A percentile compares a stretch with the other conserved stretches of the same genome.
Evolutionary conservation across 768 basidiomycete genomes (phyloP).

Genomic region (Royoungia palumana): DNA sequence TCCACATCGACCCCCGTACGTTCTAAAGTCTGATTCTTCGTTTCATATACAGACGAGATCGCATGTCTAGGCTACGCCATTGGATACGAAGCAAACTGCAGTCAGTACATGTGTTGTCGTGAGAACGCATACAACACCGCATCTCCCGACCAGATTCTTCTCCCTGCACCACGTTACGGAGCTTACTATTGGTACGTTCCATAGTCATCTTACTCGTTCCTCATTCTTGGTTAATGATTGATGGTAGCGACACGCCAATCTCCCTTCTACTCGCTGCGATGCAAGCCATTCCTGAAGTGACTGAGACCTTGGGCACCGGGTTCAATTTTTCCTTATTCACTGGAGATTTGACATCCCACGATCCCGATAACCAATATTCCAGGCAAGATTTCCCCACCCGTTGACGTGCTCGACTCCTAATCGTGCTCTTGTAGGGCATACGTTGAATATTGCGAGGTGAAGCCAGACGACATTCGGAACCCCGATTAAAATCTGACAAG

Average conservation of each 20-base stretch:
- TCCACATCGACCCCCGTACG: constrained; percentile 51
- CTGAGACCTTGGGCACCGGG: constrained; percentile 54
- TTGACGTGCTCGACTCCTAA: background rate
- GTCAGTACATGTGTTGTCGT: constrained; percentile 61
- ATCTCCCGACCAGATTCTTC: constrained; percentile 46
- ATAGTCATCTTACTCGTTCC: too few species aligned
- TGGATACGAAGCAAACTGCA: constrained; percentile 70
- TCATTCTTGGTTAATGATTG: background rate
- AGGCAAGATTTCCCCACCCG: constrained; percentile 32
- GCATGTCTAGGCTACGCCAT: constrained; percentile 53
- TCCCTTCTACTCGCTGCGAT: constrained; percentile 56
- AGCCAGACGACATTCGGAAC: background rate
- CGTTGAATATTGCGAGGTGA: constrained; percentile 58
- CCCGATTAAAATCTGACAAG: constrained; percentile 42
- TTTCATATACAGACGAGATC: background rate
- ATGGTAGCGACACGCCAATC: constrained; percentile 54
- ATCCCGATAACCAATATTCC: constrained; percentile 61
- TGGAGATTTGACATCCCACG: constrained; percentile 72
- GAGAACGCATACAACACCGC: constrained; percentile 42
- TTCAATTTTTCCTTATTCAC: constrained; percentile 69
- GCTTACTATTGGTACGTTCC: constrained; percentile 23
- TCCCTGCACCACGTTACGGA: constrained; percentile 65
- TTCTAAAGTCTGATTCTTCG: background rate
- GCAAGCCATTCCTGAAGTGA: constrained; percentile 61
- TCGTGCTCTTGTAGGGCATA: constrained; percentile 41